Conservation (phyloP, 2,329 filamentous ascomycete genomes). For the Penicillium janthinellum region DNA sequence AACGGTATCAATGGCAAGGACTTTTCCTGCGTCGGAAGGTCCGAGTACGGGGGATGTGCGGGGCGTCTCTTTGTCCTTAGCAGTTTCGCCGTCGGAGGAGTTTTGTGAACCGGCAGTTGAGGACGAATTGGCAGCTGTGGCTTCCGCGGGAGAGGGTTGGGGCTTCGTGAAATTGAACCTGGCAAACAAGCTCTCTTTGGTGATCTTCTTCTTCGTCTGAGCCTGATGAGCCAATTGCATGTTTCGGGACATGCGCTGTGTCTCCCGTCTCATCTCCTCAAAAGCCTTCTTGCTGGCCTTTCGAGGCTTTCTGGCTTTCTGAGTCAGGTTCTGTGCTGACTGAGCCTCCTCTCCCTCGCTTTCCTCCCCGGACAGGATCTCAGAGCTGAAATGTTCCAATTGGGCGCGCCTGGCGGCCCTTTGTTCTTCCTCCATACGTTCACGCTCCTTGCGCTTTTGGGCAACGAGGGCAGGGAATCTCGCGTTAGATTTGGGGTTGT, state of each 20-base stretch:
- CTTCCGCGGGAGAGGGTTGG: conserved; percentile 26
- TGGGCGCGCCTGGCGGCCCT: conserved; percentile 38
- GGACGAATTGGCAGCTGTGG: conserved; percentile 35
- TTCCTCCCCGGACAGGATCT: conserved; percentile 53
- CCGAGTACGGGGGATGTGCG: conserved; percentile 65
- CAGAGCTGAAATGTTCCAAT: conserved; percentile 38
- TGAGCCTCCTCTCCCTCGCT: conserved; percentile 61
- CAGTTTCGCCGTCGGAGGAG: conserved; percentile 46
- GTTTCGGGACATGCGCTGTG: conserved; percentile 83
- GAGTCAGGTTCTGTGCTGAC: conserved; percentile 67
- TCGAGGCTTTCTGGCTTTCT: conserved; percentile 66
- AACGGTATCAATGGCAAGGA: background rate
- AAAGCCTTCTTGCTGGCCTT: conserved; percentile 94
- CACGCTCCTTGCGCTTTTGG: conserved; percentile 69
- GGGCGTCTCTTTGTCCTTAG: conserved; percentile 60
- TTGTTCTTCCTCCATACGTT: conserved; percentile 56
- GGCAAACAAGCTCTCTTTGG: conserved; percentile 78
- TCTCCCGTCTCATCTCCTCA: conserved; percentile 93
- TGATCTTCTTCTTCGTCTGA: conserved; percentile 87
- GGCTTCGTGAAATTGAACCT: conserved; percentile 73
- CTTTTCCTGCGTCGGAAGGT: conserved; percentile 19
- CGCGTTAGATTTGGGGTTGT: conserved; percentile 49
- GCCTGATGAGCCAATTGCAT: conserved; percentile 90
- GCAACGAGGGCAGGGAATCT: conserved; percentile 73
- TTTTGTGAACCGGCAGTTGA: conserved; percentile 55